phyloP scores from a whole-genome alignment of 768 basidiomycete species.

The Russula virescens region DNA sequence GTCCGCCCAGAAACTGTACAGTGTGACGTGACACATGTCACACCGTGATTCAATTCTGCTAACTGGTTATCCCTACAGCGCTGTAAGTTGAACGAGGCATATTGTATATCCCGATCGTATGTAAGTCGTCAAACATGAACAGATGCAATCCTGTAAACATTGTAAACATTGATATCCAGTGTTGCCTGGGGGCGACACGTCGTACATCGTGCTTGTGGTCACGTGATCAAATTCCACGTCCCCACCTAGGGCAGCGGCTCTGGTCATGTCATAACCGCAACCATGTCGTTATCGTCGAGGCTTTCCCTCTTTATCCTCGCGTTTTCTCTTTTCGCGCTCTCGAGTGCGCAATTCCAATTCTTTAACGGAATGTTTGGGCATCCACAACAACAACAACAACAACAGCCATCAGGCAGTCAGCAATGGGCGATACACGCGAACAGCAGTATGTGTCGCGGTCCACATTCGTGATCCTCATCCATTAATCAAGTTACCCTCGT shows the following conservation, averaged over 20 bases:
- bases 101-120: no score
- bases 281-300: background rate
- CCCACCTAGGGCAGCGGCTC: no score
- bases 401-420: constrained; percentile 19
- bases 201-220: background rate
- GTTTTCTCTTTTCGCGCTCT: constrained; percentile 2
- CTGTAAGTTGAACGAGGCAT: no score
- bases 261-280: no score
- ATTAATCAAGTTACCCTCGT: background rate
- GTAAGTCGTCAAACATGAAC: no score
- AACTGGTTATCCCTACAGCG: no score
- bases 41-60: constrained; percentile 28
- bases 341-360: constrained; percentile 24
- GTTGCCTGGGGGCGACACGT: no score
- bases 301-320: constrained; percentile 4
- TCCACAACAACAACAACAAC: constrained; percentile 21
- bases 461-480: background rate
- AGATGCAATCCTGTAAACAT: no score
- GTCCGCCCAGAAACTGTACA: constrained; percentile 13
- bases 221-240: background rate
- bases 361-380: constrained; percentile 25
- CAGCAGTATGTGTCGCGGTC: constrained; percentile 13
- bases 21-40: constrained; percentile 18
- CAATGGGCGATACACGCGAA: constrained; percentile 24
- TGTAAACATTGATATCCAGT: no score